Percentiles rank a stretch among this genome's conserved stretches.
phyloP scores from a whole-genome alignment of 345 rosid genomes.

The Eucalyptus globulus region DNA sequence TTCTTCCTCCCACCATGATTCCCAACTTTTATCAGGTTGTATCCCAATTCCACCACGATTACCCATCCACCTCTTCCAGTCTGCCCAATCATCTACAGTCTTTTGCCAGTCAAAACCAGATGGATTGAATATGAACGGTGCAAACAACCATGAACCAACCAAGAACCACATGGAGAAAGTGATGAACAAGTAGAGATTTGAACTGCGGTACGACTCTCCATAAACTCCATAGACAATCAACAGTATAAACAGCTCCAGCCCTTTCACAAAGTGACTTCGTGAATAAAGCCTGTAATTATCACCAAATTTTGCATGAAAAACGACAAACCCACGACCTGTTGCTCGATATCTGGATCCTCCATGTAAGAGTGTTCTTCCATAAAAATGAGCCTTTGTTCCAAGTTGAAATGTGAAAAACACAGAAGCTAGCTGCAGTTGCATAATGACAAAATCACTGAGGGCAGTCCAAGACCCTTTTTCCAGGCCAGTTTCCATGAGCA shows the following conservation, averaged over 20 bases:
- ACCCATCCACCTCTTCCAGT: constrained; percentile 99
- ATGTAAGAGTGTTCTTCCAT: constrained; percentile 86
- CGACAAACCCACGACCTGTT: constrained; percentile 91
- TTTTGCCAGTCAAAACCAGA: constrained; percentile 99
- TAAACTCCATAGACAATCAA: constrained; percentile 69
- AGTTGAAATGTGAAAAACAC: constrained; percentile 98
- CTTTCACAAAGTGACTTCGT: constrained; percentile 92
- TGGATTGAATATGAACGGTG: constrained; percentile 91
- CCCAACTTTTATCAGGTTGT: constrained; percentile 66
- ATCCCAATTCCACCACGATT: constrained; percentile 97
- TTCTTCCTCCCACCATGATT: constrained; percentile 96
- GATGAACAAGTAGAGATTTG: constrained; percentile 54
- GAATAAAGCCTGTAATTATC: constrained; percentile 87
- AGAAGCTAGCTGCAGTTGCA: constrained; percentile 95
- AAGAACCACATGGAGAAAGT: constrained; percentile 93
- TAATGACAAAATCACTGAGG: constrained; percentile 77
- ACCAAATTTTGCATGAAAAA: constrained; percentile 85
- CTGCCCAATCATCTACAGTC: constrained; percentile 96
- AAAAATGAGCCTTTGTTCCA: constrained; percentile 93
- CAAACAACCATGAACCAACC: constrained; percentile 90
- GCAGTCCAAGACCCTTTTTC: constrained; percentile 92
- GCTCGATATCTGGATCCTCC: constrained; percentile 95
- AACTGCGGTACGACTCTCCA: constrained; percentile 65
- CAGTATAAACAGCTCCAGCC: constrained; percentile 64
- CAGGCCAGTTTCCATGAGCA: constrained; percentile 98